Base-by-base conservation (phyloP, 306 rosid species). In the Lupinus albus region DNA sequence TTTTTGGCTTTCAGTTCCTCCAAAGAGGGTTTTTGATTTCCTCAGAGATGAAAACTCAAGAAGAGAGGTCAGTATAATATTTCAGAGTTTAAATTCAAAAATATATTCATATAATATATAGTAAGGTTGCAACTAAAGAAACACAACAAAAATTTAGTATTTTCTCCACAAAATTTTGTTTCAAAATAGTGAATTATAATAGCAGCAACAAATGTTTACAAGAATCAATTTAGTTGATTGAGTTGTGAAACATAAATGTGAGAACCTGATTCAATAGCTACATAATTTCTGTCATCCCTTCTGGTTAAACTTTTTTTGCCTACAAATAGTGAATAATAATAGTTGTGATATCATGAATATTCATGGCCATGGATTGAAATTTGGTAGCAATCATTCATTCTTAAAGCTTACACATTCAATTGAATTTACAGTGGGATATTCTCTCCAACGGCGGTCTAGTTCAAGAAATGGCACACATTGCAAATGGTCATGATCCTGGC, bases 391-490 rank as follows among this genome's bases (percentile, higher is more conserved):
- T 7, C 36, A 1, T 18, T 38, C 44, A 41, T 53, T 6, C 21
- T 32, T 36, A 10, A 17, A 21, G 18, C 54, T 8, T 1, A 46
- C 44, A 16, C 38, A 16, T 62, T 41, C n/a, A 13, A 57, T 50
- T 25, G 30, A 63, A 17, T 69, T 69, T 28, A 18, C 81, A 92
- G 97, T 88, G 95, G 97, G 97, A 91, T 72, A 88, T 91, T 59
- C 95, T 91, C 67, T 86, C 97, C 6, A 86, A 82, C 46, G 89
- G 91, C 8, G 85, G 91, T 14, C 52, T 81, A 0, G 84, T 84
- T 62, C 84, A 88, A 74, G 93, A 91, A 78, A 72, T 91, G 84
- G 87, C 95, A 7, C 91, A 88, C 68, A 88, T 91, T 65, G 80
- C 85, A 16, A 91, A 84, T 35, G 95, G 97, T n/a, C 84, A 84